Evolutionary conservation across 371 early-diverging fungal genomes (phyloP).

Genomic region (Gilbertella persicaria): DNA sequence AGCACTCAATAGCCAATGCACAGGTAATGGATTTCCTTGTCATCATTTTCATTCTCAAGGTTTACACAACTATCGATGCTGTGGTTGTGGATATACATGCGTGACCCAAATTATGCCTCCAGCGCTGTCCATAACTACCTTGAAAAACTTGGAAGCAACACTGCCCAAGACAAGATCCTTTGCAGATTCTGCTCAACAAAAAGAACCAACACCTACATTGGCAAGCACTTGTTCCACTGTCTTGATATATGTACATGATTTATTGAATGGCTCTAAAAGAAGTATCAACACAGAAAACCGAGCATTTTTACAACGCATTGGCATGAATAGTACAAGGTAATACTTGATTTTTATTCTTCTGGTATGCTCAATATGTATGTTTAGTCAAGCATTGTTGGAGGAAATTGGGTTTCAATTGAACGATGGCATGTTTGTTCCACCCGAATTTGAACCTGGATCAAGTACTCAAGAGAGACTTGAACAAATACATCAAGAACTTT

Average conservation of each 20-base stretch:
- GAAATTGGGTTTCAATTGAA: constrained; percentile 34
- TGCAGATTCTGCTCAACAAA: constrained; percentile 16
- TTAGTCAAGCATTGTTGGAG: constrained; percentile 39
- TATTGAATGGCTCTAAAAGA: constrained; percentile 26
- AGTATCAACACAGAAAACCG: constrained; percentile 39
- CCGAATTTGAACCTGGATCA: constrained; percentile 22
- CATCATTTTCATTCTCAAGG: constrained; percentile 37
- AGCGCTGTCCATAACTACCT: constrained; percentile 15
- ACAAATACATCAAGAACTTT: constrained; percentile 29
- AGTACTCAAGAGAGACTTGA: constrained; percentile 10
- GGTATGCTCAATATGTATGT: too few relatives aligned
- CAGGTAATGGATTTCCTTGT: constrained; percentile 18
- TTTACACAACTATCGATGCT: constrained; percentile 22
- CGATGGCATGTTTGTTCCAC: constrained; percentile 36
- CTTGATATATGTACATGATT: constrained; percentile 32
- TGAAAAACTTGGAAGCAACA: constrained; percentile 16
- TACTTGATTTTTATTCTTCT: too few relatives aligned
- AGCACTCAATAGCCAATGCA: constrained; percentile 5
- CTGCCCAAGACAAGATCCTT: constrained; percentile 19
- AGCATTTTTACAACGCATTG: constrained; percentile 31
- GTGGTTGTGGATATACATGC: constrained; percentile 28
- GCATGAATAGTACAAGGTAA: constrained; percentile 43
- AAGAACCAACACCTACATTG: constrained; percentile 29
- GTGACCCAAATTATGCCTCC: constrained; percentile 15
- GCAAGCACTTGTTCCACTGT: constrained; percentile 25